Conservation (phyloP, 768 basidiomycete genomes). For the Tulasnella sp. region DNA sequence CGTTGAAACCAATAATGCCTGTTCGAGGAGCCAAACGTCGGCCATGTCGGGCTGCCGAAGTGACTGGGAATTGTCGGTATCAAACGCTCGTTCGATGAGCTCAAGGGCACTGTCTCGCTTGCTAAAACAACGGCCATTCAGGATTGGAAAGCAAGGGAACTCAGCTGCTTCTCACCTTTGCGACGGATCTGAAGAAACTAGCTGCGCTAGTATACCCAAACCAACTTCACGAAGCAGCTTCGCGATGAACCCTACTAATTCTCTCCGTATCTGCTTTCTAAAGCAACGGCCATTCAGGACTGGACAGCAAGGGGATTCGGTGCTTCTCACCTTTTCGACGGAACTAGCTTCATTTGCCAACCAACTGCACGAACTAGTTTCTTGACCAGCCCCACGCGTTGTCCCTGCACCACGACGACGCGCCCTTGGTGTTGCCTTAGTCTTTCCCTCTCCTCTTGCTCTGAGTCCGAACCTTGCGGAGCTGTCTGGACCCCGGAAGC, state of each 20-base stretch:
- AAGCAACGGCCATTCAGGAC: not conserved
- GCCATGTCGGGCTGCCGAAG: not conserved
- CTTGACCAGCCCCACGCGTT: not conserved
- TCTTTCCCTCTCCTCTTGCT: too few relatives aligned
- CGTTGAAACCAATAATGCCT: not conserved
- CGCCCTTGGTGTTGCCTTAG: too few relatives aligned
- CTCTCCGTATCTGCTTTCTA: not conserved
- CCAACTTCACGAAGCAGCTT: too few relatives aligned
- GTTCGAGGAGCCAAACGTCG: not conserved
- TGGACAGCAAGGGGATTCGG: too few relatives aligned
- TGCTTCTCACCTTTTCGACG: not conserved
- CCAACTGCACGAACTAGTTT: too few relatives aligned
- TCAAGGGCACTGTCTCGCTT: accelerated
- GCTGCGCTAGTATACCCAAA: too few relatives aligned
- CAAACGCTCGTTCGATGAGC: not conserved
- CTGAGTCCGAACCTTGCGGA: too few relatives aligned
- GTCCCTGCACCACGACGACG: not conserved
- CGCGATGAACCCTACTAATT: not conserved
- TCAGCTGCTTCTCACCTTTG: not conserved
- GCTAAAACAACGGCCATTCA: not conserved
- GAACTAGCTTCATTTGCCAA: too few relatives aligned
- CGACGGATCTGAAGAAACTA: not conserved
- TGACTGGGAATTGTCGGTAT: not conserved
- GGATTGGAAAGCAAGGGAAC: not conserved
- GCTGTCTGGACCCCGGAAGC: too few relatives aligned